Conservation (phyloP, 306 rosid genomes). For the Begonia peltatifolia region DNA sequence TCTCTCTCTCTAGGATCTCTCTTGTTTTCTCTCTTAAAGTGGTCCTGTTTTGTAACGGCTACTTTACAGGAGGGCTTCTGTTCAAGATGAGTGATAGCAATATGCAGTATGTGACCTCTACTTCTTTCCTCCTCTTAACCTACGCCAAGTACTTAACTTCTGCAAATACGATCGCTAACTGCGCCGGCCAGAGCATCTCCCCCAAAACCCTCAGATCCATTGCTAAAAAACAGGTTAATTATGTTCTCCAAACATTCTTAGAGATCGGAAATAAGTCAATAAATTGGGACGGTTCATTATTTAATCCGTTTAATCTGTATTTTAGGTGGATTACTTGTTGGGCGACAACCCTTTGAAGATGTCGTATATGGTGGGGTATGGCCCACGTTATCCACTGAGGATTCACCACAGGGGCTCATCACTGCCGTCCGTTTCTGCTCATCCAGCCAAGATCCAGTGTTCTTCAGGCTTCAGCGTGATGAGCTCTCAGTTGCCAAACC, state of each 20-base stretch:
- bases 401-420: conserved; percentile 93
- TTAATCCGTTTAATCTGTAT: no score
- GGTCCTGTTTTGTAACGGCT: conserved; percentile 45
- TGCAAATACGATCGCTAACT: conserved; percentile 39
- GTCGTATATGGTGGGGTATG: conserved; percentile 97
- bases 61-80: conserved; percentile 68
- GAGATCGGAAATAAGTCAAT: conserved; percentile 22
- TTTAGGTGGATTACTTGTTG: conserved; percentile 72
- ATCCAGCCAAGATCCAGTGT: conserved; percentile 58
- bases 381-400: conserved; percentile 63
- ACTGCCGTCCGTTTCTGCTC: conserved; percentile 31
- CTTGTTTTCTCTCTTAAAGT: conserved; percentile 4
- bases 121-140: conserved; percentile 63
- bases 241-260: conserved; percentile 43
- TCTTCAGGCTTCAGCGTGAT: conserved; percentile 43
- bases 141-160: conserved; percentile 83
- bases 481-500: conserved; percentile 44
- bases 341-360: conserved; percentile 83
- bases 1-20: neutral
- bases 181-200: conserved; percentile 52
- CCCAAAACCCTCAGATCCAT: conserved; percentile 49
- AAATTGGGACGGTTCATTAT: no score
- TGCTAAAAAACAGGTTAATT: conserved; percentile 74
- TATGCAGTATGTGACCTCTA: conserved; percentile 91
- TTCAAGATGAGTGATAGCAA: conserved; percentile 79